Evolutionary conservation across 257 asterid genomes (phyloP), one percentile per base, ranked within the genome.

Genomic region (Coffea canephora): DNA sequence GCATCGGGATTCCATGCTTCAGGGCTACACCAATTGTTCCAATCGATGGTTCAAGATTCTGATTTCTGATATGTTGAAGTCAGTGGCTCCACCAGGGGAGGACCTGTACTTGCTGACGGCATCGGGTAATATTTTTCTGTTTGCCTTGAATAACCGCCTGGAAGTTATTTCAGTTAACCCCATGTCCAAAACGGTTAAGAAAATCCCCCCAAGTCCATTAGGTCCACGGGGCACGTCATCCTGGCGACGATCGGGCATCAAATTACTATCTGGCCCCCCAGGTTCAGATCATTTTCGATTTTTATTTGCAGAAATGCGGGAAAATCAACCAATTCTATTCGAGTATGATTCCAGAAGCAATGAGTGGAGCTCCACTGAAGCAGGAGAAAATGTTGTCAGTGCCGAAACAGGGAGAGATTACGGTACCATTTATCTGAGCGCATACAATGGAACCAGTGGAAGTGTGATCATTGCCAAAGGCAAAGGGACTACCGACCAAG

Each of bases 211-310:
- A 16, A 87, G 88, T 65, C 89, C 90, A 3, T 59, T 85, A 1
- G 90, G 90, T 49, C 90, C 86, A 55, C 86, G 90, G 74, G 89
- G 89, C 54, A 87, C 90, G 10, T 87, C 89, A 0, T 85, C 85
- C 6, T 85, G 90, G 90, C 80, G 86, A 43, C 87, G 89, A 39
- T 87, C 87, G 12, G 86, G 89, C 69, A 81, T 87, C 87, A 87
- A 85, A 77, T 68, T 87, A 69, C 78, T 85, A 0, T 73, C 85
- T 49, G 74, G 57, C 76, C 87, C 87, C 48, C 74, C 16, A 0
- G 50, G 79, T 1, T 57, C 86, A 1, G 49, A 83, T 23, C 45
- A 81, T 67, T 87, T 85, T 12, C 77, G 82, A 1, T 87, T 87
- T 50, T 41, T 87, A 1, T 87, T 87, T 31, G 87, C 87, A 39